Conservation (phyloP, 2,329 filamentous ascomycete species). For the Colletotrichum paranaense region DNA sequence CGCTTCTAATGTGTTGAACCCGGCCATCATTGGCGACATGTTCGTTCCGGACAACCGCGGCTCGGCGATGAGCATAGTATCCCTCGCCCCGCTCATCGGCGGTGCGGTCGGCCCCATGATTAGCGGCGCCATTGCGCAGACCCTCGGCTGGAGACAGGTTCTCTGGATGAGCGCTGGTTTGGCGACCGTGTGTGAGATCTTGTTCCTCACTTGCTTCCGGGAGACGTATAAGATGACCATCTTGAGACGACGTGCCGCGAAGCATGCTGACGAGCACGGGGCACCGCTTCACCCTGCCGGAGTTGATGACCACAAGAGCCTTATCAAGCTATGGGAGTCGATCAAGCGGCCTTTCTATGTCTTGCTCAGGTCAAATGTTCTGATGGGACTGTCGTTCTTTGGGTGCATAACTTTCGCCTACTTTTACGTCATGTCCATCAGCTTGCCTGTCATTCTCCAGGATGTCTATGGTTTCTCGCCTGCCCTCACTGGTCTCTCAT, state of each 20-base stretch:
- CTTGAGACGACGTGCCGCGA: constrained; percentile 54
- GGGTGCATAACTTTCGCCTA: constrained; percentile 61
- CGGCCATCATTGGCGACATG: constrained; percentile 73
- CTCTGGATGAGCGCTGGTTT: constrained; percentile 62
- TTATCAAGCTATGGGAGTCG: constrained; percentile 50
- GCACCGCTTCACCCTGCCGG: constrained; percentile 19
- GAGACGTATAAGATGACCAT: constrained; percentile 73
- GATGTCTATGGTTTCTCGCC: constrained; percentile 61
- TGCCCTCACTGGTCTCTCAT: constrained; percentile 62
- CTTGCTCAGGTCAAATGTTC: constrained; percentile 61
- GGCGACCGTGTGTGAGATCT: constrained; percentile 59
- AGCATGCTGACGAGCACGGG: constrained; percentile 44
- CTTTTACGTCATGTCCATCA: constrained; percentile 65
- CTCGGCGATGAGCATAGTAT: constrained; percentile 66
- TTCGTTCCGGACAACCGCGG: constrained; percentile 68
- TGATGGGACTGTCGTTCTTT: constrained; percentile 61
- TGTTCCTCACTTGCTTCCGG: constrained; percentile 62
- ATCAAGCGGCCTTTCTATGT: constrained; percentile 59
- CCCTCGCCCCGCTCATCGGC: constrained; percentile 67
- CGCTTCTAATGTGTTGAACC: constrained; percentile 72
- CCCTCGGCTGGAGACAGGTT: constrained; percentile 64
- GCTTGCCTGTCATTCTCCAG: constrained; percentile 62
- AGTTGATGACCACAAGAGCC: constrained; percentile 38
- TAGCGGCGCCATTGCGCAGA: constrained; percentile 64
- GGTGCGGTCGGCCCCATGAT: constrained; percentile 68